phyloP scores from a whole-genome alignment of 805 yeast genomes.

The Jamesozyma piceae region DNA sequence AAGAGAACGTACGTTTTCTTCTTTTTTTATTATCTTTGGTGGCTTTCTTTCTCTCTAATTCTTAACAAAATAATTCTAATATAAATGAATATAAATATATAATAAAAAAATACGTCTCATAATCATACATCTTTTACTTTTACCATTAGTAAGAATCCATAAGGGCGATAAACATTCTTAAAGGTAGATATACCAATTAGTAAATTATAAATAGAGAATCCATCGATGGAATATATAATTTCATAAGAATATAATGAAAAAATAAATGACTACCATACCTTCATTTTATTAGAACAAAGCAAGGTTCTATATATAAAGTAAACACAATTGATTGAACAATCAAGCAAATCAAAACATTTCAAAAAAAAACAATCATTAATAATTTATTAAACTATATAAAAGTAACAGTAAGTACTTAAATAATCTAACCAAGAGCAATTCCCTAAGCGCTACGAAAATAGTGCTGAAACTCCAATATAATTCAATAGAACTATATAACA shows the following conservation, averaged over 20 bases:
- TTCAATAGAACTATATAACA: neutral
- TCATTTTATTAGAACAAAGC: too few species aligned
- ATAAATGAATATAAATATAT: neutral
- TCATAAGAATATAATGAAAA: too few species aligned
- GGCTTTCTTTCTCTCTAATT: neutral
- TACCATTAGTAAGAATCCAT: too few species aligned
- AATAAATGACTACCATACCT: too few species aligned
- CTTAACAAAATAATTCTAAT: neutral
- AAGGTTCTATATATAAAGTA: too few species aligned
- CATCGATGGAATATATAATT: too few species aligned
- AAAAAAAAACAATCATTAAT: neutral
- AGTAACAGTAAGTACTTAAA: neutral
- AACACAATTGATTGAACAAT: too few species aligned
- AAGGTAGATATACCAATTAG: too few species aligned
- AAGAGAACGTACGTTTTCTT: neutral
- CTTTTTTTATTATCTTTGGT: neutral
- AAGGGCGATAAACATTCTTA: too few species aligned
- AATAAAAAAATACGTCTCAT: neutral
- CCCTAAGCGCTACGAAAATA: neutral
- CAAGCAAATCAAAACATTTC: neutral
- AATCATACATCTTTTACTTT: neutral
- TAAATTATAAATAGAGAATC: too few species aligned
- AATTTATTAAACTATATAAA: constrained; percentile 1
- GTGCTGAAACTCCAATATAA: neutral
- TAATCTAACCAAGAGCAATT: neutral